Conservation (phyloP, 371 early-diverging fungal genomes). For the Dinochytrium kinnereticum region DNA sequence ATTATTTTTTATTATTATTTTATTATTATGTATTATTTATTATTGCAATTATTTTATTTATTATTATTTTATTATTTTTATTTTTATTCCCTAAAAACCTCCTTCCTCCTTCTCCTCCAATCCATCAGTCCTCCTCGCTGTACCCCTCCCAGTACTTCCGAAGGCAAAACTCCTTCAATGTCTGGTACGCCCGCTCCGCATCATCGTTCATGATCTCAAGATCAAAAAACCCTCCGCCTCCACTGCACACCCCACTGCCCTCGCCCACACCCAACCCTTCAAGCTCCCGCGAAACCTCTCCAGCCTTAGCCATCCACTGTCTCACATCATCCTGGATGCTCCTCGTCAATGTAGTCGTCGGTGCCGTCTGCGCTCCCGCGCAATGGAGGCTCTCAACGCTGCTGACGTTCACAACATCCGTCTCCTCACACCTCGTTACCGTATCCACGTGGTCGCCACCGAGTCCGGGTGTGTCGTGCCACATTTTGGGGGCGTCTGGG, state of each 20-base stretch:
- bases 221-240: conserved; percentile 45
- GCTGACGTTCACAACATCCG: background rate
- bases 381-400: background rate
- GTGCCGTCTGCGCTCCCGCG: background rate
- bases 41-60: too few species aligned
- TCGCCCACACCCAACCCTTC: conserved; percentile 30
- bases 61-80: too few species aligned
- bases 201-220: conserved; percentile 54
- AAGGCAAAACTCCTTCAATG: conserved; percentile 46
- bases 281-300: conserved; percentile 1
- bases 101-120: background rate
- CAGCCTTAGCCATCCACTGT: conserved; percentile 52
- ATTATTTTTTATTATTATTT: too few species aligned
- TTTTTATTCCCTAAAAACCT: too few species aligned
- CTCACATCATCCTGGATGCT: conserved; percentile 23
- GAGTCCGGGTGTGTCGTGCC: too few species aligned
- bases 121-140: conserved; percentile 36
- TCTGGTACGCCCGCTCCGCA: conserved; percentile 49
- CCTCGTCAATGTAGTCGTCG: background rate
- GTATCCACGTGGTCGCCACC: background rate
- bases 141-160: conserved; percentile 32
- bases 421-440: too few species aligned
- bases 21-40: too few species aligned
- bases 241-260: conserved; percentile 27
- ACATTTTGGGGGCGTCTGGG: too few species aligned